These are phyloP conservation scores for sorghum (Sorghum bicolor) DNA, from an alignment of 176 grass and related monocot species.

Conservation along the genomic window DNA sequence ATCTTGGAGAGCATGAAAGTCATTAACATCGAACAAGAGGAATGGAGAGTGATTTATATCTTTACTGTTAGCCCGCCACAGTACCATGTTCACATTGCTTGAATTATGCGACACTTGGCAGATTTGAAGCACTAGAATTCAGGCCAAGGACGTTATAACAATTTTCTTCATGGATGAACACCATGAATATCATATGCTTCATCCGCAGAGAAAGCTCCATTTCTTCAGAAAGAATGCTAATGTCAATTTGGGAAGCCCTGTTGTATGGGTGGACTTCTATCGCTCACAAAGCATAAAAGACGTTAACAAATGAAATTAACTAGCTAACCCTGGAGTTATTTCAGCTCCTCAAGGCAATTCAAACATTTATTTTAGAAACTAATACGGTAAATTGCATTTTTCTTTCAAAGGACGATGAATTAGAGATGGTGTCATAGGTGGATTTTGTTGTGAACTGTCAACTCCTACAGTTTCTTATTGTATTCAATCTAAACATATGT, in stretches of 20 bases:
- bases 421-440: not conserved
- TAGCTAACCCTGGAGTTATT: not conserved
- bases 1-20: not conserved
- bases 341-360: not conserved
- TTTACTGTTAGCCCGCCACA: not conserved
- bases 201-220: constrained; percentile 6
- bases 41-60: not conserved
- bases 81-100: not conserved
- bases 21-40: not conserved
- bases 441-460: not conserved
- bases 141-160: not conserved
- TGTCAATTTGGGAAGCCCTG: not conserved
- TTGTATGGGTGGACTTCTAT: not conserved
- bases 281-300: not conserved
- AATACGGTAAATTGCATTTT: not conserved
- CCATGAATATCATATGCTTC: not conserved
- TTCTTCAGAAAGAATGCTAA: constrained; percentile 16
- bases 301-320: not conserved
- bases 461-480: not conserved
- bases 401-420: not conserved
- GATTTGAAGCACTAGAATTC: constrained; percentile 3
- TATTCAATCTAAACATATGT: not conserved
- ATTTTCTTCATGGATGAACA: not conserved
- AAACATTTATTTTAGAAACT: not conserved
- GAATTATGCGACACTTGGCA: not conserved